Conservation (phyloP, 352 stramenopile genomes). For the Phytopythium chamaehyphon region DNA sequence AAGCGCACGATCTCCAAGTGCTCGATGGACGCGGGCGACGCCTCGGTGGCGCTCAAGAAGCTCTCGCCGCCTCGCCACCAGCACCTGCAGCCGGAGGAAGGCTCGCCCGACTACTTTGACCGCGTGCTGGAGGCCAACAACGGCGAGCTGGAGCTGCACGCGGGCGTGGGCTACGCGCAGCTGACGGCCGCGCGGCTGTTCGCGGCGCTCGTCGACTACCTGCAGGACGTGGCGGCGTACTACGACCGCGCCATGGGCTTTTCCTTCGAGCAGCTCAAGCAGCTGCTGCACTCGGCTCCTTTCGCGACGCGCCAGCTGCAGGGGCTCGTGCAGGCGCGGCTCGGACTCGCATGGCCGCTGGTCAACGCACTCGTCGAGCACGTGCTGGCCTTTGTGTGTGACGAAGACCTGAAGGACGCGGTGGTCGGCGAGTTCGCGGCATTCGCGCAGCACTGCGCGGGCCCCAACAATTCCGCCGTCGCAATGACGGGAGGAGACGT, state of each 20-base stretch:
- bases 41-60: slow-evolving; percentile 37
- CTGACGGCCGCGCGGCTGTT: slow-evolving; percentile 44
- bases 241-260: slow-evolving; percentile 39
- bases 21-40: slow-evolving; percentile 37
- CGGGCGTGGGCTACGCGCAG: slow-evolving; percentile 24
- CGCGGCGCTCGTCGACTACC: slow-evolving; percentile 47
- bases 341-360: slow-evolving; percentile 63
- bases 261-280: slow-evolving; percentile 52
- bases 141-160: slow-evolving; percentile 8
- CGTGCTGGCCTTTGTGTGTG: slow-evolving; percentile 59
- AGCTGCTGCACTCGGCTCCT: slow-evolving; percentile 59
- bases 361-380: slow-evolving; percentile 59
- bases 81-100: slow-evolving; percentile 23
- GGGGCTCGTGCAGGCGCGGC: slow-evolving; percentile 41
- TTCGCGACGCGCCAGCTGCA: slow-evolving; percentile 66
- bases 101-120: slow-evolving; percentile 20
- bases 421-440: slow-evolving; percentile 51
- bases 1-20: slow-evolving; percentile 83
- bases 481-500: slow-evolving; percentile 39
- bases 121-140: slow-evolving; percentile 24
- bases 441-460: slow-evolving; percentile 39
- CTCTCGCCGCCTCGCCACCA: slow-evolving; percentile 18
- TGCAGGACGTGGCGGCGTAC: slow-evolving; percentile 58
- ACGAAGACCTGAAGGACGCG: slow-evolving; percentile 72
- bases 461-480: slow-evolving; percentile 14